These are phyloP conservation scores for Nicotiana rustica DNA, from an alignment of 305 asterid species.

Conservation along the genomic window DNA sequence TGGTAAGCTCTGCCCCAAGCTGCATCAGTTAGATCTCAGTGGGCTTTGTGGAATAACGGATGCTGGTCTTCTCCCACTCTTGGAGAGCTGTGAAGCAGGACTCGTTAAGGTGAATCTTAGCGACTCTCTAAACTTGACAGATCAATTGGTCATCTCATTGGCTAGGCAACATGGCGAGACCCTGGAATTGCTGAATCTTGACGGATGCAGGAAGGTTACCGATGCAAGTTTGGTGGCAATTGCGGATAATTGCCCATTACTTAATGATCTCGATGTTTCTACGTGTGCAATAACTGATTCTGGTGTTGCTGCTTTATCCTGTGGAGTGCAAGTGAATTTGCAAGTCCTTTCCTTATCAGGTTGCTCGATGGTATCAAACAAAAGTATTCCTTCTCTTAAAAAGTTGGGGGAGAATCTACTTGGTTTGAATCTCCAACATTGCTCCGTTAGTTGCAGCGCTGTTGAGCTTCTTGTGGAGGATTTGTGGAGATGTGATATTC, in stretches of 20 bases:
- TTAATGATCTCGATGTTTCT: conserved; percentile 80
- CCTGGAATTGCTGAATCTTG: conserved; percentile 73
- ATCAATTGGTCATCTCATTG: conserved; percentile 57
- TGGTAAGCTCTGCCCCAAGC: conserved; percentile 80
- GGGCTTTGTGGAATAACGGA: conserved; percentile 81
- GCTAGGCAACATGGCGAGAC: conserved; percentile 63
- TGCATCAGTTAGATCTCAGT: conserved; percentile 77
- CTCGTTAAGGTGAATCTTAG: conserved; percentile 77
- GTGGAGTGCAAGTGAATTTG: conserved; percentile 61
- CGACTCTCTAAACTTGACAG: conserved; percentile 67
- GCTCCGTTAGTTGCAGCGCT: conserved; percentile 67
- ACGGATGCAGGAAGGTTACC: conserved; percentile 74
- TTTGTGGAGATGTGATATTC: conserved; percentile 89
- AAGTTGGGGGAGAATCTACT: conserved; percentile 65
- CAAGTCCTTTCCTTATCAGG: conserved; percentile 83
- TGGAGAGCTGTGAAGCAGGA: conserved; percentile 64
- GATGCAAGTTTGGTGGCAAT: conserved; percentile 70
- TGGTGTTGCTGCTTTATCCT: conserved; percentile 67
- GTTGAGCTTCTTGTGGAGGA: conserved; percentile 66
- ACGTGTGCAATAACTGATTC: conserved; percentile 73
- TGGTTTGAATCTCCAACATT: conserved; percentile 80
- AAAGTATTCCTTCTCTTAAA: conserved; percentile 65
- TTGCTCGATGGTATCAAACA: conserved; percentile 73
- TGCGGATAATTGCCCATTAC: conserved; percentile 64
- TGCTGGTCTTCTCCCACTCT: conserved; percentile 69